phyloP scores from a whole-genome alignment of 148 eudicot species.

The Silene latifolia region DNA sequence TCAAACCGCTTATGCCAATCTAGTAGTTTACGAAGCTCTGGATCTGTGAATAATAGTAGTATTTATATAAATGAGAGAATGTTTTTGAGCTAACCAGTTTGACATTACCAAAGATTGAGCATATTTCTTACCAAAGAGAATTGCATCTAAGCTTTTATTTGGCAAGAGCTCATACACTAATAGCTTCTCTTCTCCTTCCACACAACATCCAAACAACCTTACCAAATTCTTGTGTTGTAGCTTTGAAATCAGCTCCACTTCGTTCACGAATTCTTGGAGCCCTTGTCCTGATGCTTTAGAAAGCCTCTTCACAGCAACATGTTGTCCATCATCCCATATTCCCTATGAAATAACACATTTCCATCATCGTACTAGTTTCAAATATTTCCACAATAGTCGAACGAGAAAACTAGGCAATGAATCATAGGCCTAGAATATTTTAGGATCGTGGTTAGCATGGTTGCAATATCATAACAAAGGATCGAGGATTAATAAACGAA shows the following conservation, averaged over 20 bases:
- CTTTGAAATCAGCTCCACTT: slow-evolving; percentile 40
- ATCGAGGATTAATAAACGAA: too few species aligned
- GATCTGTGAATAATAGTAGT: slow-evolving; percentile 18
- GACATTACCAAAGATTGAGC: background rate
- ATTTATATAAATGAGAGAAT: too few species aligned
- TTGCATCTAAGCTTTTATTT: slow-evolving; percentile 39
- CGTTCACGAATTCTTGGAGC: slow-evolving; percentile 43
- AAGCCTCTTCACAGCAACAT: slow-evolving; percentile 45
- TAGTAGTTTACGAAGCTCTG: slow-evolving; percentile 7
- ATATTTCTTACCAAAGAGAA: slow-evolving; percentile 32
- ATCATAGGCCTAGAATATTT: too few species aligned
- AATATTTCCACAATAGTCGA: too few species aligned
- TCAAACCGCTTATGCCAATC: slow-evolving; percentile 40
- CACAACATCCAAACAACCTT: slow-evolving; percentile 36
- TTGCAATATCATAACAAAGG: too few species aligned
- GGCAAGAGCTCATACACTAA: slow-evolving; percentile 43
- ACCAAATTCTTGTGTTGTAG: slow-evolving; percentile 47
- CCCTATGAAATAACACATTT: slow-evolving; percentile 13
- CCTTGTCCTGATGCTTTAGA: slow-evolving; percentile 46
- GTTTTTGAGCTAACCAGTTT: background rate
- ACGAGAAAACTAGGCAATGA: too few species aligned
- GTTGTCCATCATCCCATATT: slow-evolving; percentile 29
- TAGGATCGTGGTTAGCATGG: too few species aligned
- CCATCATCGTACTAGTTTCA: too few species aligned
- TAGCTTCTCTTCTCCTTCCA: slow-evolving; percentile 35